Evolutionary conservation across 129 eudicot genomes (phyloP).

Genomic region (Ambrosia trifida): DNA sequence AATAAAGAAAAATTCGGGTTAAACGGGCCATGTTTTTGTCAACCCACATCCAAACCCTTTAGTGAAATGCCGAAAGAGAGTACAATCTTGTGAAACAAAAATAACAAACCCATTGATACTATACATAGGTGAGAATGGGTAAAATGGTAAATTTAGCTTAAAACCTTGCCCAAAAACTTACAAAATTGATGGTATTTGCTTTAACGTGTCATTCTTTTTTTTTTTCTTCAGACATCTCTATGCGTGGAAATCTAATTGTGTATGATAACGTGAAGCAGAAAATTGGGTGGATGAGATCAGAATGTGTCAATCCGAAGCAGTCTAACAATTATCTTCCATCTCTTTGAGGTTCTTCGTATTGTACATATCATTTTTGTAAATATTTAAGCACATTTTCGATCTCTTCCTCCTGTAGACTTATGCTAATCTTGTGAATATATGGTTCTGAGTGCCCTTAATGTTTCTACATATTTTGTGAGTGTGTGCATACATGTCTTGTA

Average conservation of each 20-base stretch:
- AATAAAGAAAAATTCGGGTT: not conserved
- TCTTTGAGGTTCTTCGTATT: slow-evolving; percentile 26
- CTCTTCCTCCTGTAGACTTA: not conserved
- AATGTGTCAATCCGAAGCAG: slow-evolving; percentile 49
- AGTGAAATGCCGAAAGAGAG: not conserved
- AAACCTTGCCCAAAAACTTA: no score
- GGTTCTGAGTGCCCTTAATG: not conserved
- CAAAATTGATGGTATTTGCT: no score
- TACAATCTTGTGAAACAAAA: no score
- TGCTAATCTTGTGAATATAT: slow-evolving; percentile 4
- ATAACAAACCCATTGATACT: no score
- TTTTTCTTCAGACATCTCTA: slow-evolving; percentile 55
- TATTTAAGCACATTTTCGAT: not conserved
- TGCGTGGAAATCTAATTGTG: slow-evolving; percentile 64
- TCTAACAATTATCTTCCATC: slow-evolving; percentile 28
- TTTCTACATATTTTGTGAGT: no score
- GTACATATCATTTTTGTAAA: slow-evolving; percentile 24
- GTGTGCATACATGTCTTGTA: no score
- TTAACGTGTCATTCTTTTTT: slow-evolving; percentile 10
- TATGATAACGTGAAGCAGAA: slow-evolving; percentile 65
- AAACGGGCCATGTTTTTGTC: not conserved
- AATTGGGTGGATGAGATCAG: slow-evolving; percentile 77
- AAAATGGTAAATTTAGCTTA: no score
- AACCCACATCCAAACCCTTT: not conserved
- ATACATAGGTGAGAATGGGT: no score